Percentiles rank a stretch among this genome's conserved stretches.
These are phyloP conservation scores for Pilaira anomala DNA, from an alignment of 192 early-diverging fungal genomes.

Conservation along the genomic window DNA sequence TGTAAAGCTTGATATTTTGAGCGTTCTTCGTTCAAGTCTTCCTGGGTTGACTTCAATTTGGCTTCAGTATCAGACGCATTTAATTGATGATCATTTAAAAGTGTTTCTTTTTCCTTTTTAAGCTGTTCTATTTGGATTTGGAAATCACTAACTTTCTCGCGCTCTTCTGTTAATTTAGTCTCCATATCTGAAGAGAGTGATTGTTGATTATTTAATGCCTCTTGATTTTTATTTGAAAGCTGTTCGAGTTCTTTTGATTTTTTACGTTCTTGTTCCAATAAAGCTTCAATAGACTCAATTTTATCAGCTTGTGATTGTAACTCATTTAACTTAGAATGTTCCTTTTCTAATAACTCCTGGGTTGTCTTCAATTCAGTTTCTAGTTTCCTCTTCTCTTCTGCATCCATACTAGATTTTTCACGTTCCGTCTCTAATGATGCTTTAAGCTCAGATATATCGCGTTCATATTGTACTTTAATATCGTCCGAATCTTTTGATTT, in stretches of 20 bases:
- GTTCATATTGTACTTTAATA: neutral
- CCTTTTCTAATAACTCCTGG: neutral
- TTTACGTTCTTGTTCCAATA: too few species aligned
- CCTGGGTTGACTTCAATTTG: slow-evolving; percentile 1
- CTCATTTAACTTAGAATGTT: neutral
- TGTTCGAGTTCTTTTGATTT: too few species aligned
- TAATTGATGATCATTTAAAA: too few species aligned
- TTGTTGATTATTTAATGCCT: too few species aligned
- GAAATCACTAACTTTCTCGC: too few species aligned
- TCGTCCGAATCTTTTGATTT: neutral
- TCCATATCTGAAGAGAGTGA: too few species aligned
- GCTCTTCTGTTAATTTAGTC: too few species aligned
- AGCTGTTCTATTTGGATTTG: too few species aligned
- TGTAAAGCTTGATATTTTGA: neutral
- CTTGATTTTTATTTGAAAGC: too few species aligned
- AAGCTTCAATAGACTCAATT: neutral
- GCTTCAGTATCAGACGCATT: too few species aligned
- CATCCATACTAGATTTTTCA: neutral
- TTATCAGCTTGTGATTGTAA: slow-evolving; percentile 12
- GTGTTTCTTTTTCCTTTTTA: too few species aligned
- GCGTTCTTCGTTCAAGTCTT: neutral
- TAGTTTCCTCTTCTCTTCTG: neutral
- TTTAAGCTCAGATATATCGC: neutral
- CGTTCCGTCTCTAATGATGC: neutral
- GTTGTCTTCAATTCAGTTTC: neutral